Evolutionary conservation across 768 basidiomycete genomes (phyloP).

Genomic region (Amanita molliuscula): DNA sequence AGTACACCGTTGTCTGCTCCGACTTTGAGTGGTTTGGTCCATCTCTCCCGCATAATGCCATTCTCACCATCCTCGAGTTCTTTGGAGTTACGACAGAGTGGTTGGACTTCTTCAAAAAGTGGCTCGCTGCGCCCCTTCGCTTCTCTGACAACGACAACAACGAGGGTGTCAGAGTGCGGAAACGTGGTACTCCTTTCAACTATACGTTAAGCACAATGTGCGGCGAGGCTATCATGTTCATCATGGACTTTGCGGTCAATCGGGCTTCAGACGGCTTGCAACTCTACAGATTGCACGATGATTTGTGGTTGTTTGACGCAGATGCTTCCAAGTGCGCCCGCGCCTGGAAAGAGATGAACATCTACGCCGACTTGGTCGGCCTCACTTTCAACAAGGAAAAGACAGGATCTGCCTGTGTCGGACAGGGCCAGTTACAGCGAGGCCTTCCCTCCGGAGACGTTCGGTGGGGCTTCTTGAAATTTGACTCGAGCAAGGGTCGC

Average conservation of each 20-base stretch:
- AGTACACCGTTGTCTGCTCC: constrained; percentile 26
- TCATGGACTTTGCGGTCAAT: constrained; percentile 39
- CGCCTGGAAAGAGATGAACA: constrained; percentile 32
- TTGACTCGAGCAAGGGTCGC: constrained; percentile 18
- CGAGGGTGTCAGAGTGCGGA: constrained; percentile 20
- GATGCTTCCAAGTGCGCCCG: constrained; percentile 20
- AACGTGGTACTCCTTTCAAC: constrained; percentile 32
- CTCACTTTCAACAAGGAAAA: constrained; percentile 31
- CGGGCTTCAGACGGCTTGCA: constrained; percentile 29
- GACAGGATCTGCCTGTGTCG: constrained; percentile 30
- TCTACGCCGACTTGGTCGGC: constrained; percentile 28
- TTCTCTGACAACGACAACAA: constrained; percentile 19
- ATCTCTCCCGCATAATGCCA: constrained; percentile 29
- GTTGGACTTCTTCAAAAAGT: constrained; percentile 21
- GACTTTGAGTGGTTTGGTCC: constrained; percentile 35
- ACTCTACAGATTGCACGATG: constrained; percentile 36
- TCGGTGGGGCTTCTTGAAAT: constrained; percentile 30
- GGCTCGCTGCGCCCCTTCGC: constrained; percentile 22
- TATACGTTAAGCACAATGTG: constrained; percentile 24
- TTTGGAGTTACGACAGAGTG: constrained; percentile 14
- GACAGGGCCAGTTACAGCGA: constrained; percentile 2
- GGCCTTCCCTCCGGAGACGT: constrained; percentile 24
- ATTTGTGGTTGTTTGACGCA: constrained; percentile 33
- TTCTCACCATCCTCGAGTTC: constrained; percentile 18
- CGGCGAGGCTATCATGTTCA: constrained; percentile 31